phyloP scores from a whole-genome alignment of 345 rosid species.

The Brassica carinata region DNA sequence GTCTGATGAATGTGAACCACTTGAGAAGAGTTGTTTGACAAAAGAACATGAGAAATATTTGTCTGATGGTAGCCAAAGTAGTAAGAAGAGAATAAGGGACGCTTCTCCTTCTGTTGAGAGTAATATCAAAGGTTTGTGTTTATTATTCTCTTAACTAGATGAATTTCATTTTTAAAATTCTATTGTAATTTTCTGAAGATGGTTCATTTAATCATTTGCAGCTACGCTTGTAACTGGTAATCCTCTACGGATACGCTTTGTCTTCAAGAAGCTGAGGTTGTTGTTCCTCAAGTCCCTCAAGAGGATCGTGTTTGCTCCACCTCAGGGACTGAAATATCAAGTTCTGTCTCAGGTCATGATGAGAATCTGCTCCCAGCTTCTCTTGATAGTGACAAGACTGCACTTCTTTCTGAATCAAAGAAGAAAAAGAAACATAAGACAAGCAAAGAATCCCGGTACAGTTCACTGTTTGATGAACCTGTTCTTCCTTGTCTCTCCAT shows the following conservation, averaged over 20 bases:
- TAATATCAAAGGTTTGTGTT: constrained; percentile 42
- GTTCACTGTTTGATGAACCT: constrained; percentile 49
- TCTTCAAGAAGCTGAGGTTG: constrained; percentile 33
- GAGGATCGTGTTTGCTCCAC: constrained; percentile 41
- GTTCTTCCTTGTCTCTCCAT: constrained; percentile 37
- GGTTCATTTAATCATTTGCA: not conserved
- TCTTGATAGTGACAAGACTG: not conserved
- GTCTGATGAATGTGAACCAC: constrained; percentile 33
- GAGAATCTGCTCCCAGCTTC: constrained; percentile 7
- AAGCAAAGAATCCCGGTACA: constrained; percentile 34
- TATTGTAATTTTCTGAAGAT: not conserved
- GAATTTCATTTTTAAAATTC: not conserved
- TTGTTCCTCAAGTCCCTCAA: not conserved
- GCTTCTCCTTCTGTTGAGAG: constrained; percentile 24
- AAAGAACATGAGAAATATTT: constrained; percentile 33
- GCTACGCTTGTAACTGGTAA: constrained; percentile 47
- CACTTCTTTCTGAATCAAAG: not conserved
- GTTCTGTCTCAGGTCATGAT: not conserved
- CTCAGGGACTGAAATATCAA: constrained; percentile 19
- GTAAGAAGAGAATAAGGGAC: constrained; percentile 43
- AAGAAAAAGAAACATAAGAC: constrained; percentile 16
- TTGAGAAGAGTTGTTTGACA: constrained; percentile 33
- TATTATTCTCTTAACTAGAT: too few relatives aligned
- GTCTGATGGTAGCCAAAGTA: constrained; percentile 54
- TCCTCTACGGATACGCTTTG: constrained; percentile 50